Evolutionary conservation across 1,284 basidiomycete genomes (phyloP), one percentile per base, ranked within the genome.

Genomic region (Rhodotorula sp.): DNA sequence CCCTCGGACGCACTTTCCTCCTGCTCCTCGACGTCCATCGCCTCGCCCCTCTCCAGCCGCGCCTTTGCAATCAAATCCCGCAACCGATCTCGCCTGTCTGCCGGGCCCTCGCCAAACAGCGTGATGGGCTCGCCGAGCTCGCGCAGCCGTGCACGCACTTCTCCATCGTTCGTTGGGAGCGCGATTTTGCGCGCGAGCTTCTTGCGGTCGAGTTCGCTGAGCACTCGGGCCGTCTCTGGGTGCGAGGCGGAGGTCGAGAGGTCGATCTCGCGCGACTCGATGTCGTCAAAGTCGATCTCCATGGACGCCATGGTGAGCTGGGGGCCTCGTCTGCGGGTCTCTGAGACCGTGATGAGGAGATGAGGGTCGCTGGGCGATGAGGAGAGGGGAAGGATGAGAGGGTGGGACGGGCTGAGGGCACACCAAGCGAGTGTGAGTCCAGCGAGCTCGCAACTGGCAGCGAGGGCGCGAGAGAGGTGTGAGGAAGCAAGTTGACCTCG

Each of bases 71-170:
- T 83, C 2, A 97, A 87, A 81, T 93, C 90, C 74, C 94, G 92
- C 72, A 99, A 84, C 82, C 96, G 91, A 82, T 97, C 94, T 80
- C 96, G 84, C 73, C 96, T 76, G 71, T 86, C 85, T 62, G 83
- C 84, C 7, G 83, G 83, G 70, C 84, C 88, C 85, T 99, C 96
- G 68, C 94, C 96, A 77, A 99, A 99, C 47, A 98, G 85, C 10
- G 94, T 98, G 74, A 97, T 93, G 46, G 96, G 96, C 80, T 99
- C 92, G 39, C 91, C 93, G 72, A 96, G 89, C 80, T 95, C 91
- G 67, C 96, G 85, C 71, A 99, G 84, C 65, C 91, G 85, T 54
- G 89, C 88, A 78, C 90, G 90, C 75, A 99, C 95, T 72, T 90
- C 89, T 76, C 86, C 88, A 81, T 99, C 96, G 79, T 98, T 94